Percentiles rank a stretch among this genome's conserved stretches.
These are phyloP conservation scores for Epithele typhae DNA, from an alignment of 768 basidiomycete species.

Conservation along the genomic window DNA sequence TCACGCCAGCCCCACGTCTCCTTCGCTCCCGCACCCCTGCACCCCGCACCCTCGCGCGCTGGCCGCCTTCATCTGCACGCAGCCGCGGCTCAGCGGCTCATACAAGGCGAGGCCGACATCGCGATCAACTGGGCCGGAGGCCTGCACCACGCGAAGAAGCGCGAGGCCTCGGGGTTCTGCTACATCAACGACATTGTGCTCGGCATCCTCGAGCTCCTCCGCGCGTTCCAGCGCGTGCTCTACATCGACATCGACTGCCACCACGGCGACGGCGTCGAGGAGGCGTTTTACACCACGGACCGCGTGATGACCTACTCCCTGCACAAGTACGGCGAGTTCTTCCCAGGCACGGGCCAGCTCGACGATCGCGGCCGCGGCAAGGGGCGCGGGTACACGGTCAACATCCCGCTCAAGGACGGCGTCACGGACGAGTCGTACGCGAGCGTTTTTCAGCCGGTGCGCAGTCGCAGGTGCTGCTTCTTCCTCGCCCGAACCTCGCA, in stretches of 20 bases:
- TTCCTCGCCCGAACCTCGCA: not conserved
- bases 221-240: conserved; percentile 79
- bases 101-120: conserved; percentile 74
- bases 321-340: conserved; percentile 96
- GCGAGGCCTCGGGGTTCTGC: conserved; percentile 97
- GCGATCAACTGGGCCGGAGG: conserved; percentile 98
- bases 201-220: conserved; percentile 88
- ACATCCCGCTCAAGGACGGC: conserved; percentile 92
- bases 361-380: conserved; percentile 80
- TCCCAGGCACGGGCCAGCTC: conserved; percentile 85
- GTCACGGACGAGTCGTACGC: conserved; percentile 86
- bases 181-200: conserved; percentile 99
- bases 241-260: conserved; percentile 99
- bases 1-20: not conserved
- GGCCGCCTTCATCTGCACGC: not conserved
- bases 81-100: conserved; percentile 81
- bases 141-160: conserved; percentile 98
- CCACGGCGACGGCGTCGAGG: conserved; percentile 98
- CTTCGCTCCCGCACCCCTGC: not conserved
- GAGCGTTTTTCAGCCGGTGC: conserved; percentile 88
- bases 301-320: conserved; percentile 97
- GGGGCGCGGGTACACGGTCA: conserved; percentile 86
- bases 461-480: conserved; percentile 20
- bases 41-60: no score
- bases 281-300: conserved; percentile 97